A percentile compares a stretch with the other conserved stretches of the same genome.
These are phyloP conservation scores for Vitis cinerea DNA, from an alignment of 164 flowering plant genomes.

Conservation along the genomic window DNA sequence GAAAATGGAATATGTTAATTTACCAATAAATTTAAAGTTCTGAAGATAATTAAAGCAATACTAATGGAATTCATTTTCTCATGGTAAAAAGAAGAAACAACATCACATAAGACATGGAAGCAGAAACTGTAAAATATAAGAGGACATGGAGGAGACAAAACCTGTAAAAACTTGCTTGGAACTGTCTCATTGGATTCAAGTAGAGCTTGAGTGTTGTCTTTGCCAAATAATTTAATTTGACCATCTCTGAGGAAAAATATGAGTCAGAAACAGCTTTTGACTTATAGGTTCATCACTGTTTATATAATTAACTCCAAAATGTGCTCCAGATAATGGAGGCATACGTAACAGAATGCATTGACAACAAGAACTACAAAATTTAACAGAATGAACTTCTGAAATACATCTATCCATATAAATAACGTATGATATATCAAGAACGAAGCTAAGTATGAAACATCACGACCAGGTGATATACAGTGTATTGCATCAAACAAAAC, in stretches of 20 bases:
- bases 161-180: slow-evolving; percentile 82
- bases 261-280: not conserved
- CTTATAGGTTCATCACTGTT: not conserved
- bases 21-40: not conserved
- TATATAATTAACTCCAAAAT: not conserved
- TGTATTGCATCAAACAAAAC: no score
- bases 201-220: slow-evolving; percentile 62
- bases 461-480: no score
- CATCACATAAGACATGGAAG: not conserved
- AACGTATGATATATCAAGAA: no score
- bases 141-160: slow-evolving; percentile 13
- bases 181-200: slow-evolving; percentile 54
- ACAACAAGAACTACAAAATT: no score
- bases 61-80: not conserved
- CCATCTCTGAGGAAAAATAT: slow-evolving; percentile 61
- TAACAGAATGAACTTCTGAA: no score
- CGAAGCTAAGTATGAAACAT: no score
- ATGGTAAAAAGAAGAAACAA: not conserved
- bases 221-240: slow-evolving; percentile 74
- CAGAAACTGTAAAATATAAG: not conserved
- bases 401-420: no score
- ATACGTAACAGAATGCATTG: no score
- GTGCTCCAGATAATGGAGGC: not conserved
- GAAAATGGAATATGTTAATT: not conserved
- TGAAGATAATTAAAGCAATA: not conserved